Percentiles rank a stretch among this genome's conserved stretches.
Conservation (phyloP, 768 basidiomycete species). For the Rhodotorula kratochvilovae region DNA sequence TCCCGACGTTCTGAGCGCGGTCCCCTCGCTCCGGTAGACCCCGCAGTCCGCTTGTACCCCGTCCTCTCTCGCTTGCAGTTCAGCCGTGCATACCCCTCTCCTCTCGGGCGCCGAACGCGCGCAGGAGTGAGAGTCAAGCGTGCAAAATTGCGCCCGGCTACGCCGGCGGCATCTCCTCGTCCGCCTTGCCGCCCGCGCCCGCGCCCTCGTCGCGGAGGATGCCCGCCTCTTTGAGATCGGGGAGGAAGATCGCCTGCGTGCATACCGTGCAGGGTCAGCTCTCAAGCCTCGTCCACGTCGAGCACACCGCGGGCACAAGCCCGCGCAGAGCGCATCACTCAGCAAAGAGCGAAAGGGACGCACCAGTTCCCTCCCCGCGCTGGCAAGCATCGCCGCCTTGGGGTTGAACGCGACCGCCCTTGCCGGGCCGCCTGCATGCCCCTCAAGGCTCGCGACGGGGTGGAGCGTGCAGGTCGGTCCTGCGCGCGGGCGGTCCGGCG, state of each 20-base stretch:
- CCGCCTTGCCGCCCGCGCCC: not conserved
- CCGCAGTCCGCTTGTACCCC: not conserved
- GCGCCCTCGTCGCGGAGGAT: not conserved
- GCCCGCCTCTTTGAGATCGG: slow-evolving; percentile 52
- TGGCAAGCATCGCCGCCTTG: slow-evolving; percentile 77
- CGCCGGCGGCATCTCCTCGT: not conserved
- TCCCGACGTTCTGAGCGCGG: slow-evolving; percentile 28
- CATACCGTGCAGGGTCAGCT: slow-evolving; percentile 33
- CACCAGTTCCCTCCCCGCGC: slow-evolving; percentile 61
- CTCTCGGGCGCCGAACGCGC: too few relatives aligned
- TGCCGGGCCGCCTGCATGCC: slow-evolving; percentile 69
- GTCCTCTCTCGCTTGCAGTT: not conserved
- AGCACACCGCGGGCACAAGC: too few relatives aligned
- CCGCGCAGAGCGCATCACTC: too few relatives aligned
- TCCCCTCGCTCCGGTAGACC: not conserved
- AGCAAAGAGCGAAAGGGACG: slow-evolving; percentile 30
- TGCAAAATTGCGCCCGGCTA: too few relatives aligned
- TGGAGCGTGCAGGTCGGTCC: slow-evolving; percentile 55
- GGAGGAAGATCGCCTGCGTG: slow-evolving; percentile 61
- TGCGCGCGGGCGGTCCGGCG: slow-evolving; percentile 42
- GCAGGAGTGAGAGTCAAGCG: too few relatives aligned
- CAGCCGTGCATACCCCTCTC: not conserved
- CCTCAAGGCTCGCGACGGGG: slow-evolving; percentile 60
- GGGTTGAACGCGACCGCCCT: slow-evolving; percentile 89
- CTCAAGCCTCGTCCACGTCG: too few relatives aligned